Base-by-base conservation (phyloP, 495 filamentous ascomycete genomes). In the Xanthoparmelia taractica region DNA sequence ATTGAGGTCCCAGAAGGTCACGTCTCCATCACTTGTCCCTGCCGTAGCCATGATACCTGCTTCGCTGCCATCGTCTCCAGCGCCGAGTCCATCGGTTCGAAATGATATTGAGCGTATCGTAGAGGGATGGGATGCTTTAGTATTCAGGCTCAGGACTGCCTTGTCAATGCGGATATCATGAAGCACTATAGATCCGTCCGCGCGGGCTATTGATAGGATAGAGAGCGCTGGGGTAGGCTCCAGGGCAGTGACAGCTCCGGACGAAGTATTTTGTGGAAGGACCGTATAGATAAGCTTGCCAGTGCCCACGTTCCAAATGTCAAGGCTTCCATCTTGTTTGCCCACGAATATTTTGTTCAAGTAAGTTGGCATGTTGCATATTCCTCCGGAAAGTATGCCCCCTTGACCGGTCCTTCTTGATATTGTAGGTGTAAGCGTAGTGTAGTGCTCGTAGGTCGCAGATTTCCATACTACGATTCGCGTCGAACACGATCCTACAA, bases 1-100 rank as follows among this genome's bases (percentile, higher is more conserved):
- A 66, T 96, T 94, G 57, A 99, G 79, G 73, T 97, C 93, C 95
- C 95, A 99, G 64, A 99, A 83, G 2, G 90, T 96, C 48, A 97
- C 83, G 75, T 97, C 92, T 18, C 93, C 91, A 67, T 80, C 89
- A 8, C 79, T 77, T 37, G 75, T 72, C 15, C 85, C 86, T 17
- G 85, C 85, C 8, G 89, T 96, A 52, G 88, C 93, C 92, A 95
- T 94, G 52, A 89, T 88, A 54, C 92, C 91, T 17, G 88, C 78
- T 64, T 82, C 83, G 58, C 82, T 84, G 6, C 92, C 92, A 73
- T 96, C 91, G 27, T 89, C 85, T 1, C 94, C 93, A 11, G 93
- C 93, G 27, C 96, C 94, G 36, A 87, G 73, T n/a, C 88, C 89
- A 70, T 97, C 95, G 7, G 84, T 94, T 56, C 95, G 87, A 74